Evolutionary conservation across 1,139 yeast genomes (phyloP), one percentile per base, ranked within the genome.

Genomic region (Yueomyces sp.): DNA sequence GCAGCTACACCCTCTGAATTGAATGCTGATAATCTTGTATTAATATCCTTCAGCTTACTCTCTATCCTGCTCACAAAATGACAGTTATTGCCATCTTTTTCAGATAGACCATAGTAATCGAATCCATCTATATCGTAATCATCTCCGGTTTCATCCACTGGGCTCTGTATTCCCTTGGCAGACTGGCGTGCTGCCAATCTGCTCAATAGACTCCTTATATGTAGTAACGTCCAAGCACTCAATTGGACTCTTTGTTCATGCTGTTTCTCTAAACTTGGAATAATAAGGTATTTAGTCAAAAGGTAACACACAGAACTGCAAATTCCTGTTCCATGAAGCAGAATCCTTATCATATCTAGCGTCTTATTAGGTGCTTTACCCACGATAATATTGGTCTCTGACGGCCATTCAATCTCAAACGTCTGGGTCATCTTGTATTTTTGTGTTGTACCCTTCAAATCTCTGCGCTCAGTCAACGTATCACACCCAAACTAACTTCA

Each of bases 271-370:
- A 65, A 42, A 6, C 54, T 42, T 1, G 69, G 69, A 37, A 60
- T 60, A 2, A 65, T 39, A 27, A 43, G 12, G 4, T 39, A 36
- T 6, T 48, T 42, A 25, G 51, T 29, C 3, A 47, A 7, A 2
- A 52, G 39, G 39, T 62, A 65, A 1, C 50, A 39, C 1, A 60
- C 34, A 2, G 65, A 55, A 8, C 56, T 44, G 1, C 50, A 46
- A 2, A 57, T 42, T 1, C 65, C 66, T 2, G 66, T 52, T 40
- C 51, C 56, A 46, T 63, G 51, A 26, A 60, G 54, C 11, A 57
- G 38, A 3, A 36, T 42, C 29, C 46, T 48, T 8, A 56, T 46
- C 27, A 36, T 41, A 6, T 35, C 37, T 2, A 48, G 27, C 2
- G 55, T 48, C 12, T 43, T 45, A 26, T 44, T 42, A 31, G 42